Evolutionary conservation across 306 rosid genomes (phyloP).

Genomic region (Castanospermum australe): DNA sequence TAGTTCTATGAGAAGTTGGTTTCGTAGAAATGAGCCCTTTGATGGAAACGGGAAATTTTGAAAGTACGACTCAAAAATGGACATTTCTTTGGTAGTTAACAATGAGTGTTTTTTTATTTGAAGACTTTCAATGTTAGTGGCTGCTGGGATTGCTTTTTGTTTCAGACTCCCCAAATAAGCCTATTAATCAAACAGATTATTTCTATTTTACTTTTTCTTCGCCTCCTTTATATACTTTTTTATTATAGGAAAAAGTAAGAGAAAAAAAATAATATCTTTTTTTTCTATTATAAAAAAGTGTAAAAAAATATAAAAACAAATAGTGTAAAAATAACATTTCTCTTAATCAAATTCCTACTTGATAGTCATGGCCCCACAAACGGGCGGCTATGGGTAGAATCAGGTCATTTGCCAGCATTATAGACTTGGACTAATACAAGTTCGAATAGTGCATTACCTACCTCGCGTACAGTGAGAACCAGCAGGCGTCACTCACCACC

Average conservation of each 20-base stretch:
- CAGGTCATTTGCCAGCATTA: constrained; percentile 1
- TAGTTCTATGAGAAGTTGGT: constrained; percentile 12
- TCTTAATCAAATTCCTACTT: too few relatives aligned
- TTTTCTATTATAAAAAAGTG: too few relatives aligned
- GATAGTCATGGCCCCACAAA: constrained; percentile 26
- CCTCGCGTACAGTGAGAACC: background rate
- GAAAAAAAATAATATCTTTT: too few relatives aligned
- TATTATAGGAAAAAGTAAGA: too few relatives aligned
- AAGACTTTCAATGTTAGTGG: constrained; percentile 40
- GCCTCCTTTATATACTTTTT: too few relatives aligned
- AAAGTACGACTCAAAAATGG: background rate
- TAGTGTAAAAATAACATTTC: too few relatives aligned
- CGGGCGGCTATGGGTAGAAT: constrained; percentile 32
- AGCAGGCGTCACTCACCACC: background rate
- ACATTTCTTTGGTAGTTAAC: constrained; percentile 13
- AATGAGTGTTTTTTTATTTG: constrained; percentile 20
- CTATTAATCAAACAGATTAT: constrained; percentile 15
- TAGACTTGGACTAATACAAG: background rate
- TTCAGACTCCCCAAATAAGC: constrained; percentile 19
- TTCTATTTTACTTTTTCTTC: too few relatives aligned
- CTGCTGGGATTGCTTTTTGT: constrained; percentile 29
- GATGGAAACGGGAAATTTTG: background rate
- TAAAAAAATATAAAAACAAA: too few relatives aligned
- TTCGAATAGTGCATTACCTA: constrained; percentile 4
- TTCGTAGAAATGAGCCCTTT: constrained; percentile 33